These are phyloP conservation scores for Umbelopsis isabellina DNA, from an alignment of 192 early-diverging fungal species.

Conservation along the genomic window DNA sequence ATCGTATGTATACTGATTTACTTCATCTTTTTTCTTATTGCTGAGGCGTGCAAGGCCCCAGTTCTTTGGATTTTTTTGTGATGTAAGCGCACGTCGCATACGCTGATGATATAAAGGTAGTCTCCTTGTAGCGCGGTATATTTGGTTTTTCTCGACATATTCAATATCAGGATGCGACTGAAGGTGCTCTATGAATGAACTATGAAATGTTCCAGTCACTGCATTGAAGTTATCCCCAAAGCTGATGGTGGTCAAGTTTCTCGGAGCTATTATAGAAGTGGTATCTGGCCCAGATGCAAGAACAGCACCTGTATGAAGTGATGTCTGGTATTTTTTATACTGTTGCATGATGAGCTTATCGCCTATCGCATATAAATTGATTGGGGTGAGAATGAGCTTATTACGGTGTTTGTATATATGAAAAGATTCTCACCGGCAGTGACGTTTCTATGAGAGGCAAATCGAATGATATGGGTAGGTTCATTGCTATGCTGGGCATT, in stretches of 20 bases:
- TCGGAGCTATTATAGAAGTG: not conserved
- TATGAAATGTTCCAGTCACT: conserved; percentile 9
- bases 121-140: not conserved
- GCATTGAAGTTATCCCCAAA: not conserved
- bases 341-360: conserved; percentile 6
- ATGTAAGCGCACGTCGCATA: not conserved
- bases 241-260: not conserved
- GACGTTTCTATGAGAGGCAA: conserved; percentile 14
- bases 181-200: conserved; percentile 2
- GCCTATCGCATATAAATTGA: not conserved
- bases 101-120: not conserved
- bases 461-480: conserved; percentile 38
- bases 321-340: not conserved
- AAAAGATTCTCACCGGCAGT: conserved; percentile 12
- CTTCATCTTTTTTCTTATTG: conserved; percentile 28
- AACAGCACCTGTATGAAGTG: not conserved
- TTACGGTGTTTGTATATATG: not conserved
- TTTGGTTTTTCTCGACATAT: conserved; percentile 10
- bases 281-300: not conserved
- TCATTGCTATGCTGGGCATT: not conserved
- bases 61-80: conserved; percentile 32
- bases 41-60: conserved; percentile 49
- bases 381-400: not conserved
- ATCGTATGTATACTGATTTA: not conserved
- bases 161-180: not conserved